A percentile compares a stretch with the other conserved stretches of the same genome.
phyloP scores from a whole-genome alignment of 208 protist genomes.

The Porcisia hertigi region DNA sequence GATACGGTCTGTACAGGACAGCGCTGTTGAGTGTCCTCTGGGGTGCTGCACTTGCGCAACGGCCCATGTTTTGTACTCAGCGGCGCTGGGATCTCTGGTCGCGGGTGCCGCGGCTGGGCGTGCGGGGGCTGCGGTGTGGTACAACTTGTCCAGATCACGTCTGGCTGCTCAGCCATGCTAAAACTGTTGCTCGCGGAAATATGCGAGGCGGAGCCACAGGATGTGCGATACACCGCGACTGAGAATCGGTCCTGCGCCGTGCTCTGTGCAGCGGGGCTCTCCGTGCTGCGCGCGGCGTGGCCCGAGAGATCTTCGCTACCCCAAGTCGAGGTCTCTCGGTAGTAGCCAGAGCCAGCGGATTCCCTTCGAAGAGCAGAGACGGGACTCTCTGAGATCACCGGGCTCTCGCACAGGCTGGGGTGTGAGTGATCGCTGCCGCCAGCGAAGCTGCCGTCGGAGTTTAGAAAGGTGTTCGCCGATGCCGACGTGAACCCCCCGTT shows the following conservation, averaged over 20 bases:
- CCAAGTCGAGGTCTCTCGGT: neutral
- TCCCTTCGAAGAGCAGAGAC: neutral
- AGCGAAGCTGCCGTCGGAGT: conserved; percentile 4
- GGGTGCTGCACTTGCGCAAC: neutral
- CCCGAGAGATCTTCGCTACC: neutral
- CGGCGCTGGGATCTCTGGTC: conserved; percentile 3
- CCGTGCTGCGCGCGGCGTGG: neutral
- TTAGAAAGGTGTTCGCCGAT: conserved; percentile 2
- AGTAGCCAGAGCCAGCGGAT: conserved; percentile 10
- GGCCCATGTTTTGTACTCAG: neutral
- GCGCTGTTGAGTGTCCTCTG: neutral
- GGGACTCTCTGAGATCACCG: neutral
- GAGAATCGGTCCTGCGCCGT: conserved; percentile 11
- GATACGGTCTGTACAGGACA: neutral
- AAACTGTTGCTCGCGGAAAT: neutral
- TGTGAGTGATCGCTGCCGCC: neutral
- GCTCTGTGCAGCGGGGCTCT: neutral
- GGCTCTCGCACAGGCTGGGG: neutral
- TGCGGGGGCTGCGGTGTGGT: neutral
- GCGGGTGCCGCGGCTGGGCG: neutral
- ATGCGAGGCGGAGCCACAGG: neutral
- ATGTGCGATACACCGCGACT: neutral
- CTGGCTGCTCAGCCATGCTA: neutral
- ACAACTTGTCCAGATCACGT: neutral
- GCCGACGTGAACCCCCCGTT: conserved; percentile 15